Evolutionary conservation across 208 protist genomes (phyloP).

Genomic region (Leptomonas seymouri): DNA sequence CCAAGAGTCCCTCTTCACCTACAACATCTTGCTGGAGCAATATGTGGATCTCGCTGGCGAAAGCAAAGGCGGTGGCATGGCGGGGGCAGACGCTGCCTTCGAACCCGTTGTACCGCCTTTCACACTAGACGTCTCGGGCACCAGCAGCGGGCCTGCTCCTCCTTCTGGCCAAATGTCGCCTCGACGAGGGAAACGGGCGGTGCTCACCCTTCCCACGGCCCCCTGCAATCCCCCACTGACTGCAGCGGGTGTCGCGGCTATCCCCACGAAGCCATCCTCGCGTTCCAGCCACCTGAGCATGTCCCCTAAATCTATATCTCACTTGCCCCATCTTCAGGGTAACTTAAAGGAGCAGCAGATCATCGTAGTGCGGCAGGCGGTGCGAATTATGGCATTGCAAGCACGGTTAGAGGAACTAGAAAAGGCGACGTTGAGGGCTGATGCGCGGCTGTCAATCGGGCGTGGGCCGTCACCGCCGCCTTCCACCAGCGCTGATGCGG

Average conservation of each 20-base stretch:
- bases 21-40: constrained; percentile 22
- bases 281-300: constrained; percentile 23
- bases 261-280: constrained; percentile 4
- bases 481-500: constrained; percentile 21
- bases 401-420: constrained; percentile 33
- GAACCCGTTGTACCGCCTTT: background rate
- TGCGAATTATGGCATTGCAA: constrained; percentile 35
- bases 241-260: background rate
- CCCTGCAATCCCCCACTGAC: background rate
- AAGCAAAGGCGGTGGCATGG: background rate
- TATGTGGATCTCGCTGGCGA: constrained; percentile 10
- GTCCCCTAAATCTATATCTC: background rate
- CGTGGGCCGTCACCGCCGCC: constrained; percentile 37
- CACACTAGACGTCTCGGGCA: background rate
- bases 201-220: background rate
- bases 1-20: constrained; percentile 15
- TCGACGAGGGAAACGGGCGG: background rate
- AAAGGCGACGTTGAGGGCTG: constrained; percentile 25
- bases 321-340: constrained; percentile 14
- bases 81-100: background rate
- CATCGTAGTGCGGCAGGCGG: constrained; percentile 28
- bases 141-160: background rate
- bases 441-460: constrained; percentile 47
- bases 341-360: constrained; percentile 17
- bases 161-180: constrained; percentile 4